Evolutionary conservation across 208 protist genomes (phyloP), one percentile per base, ranked within the genome.

Genomic region (Vickermania ingenoplastis): DNA sequence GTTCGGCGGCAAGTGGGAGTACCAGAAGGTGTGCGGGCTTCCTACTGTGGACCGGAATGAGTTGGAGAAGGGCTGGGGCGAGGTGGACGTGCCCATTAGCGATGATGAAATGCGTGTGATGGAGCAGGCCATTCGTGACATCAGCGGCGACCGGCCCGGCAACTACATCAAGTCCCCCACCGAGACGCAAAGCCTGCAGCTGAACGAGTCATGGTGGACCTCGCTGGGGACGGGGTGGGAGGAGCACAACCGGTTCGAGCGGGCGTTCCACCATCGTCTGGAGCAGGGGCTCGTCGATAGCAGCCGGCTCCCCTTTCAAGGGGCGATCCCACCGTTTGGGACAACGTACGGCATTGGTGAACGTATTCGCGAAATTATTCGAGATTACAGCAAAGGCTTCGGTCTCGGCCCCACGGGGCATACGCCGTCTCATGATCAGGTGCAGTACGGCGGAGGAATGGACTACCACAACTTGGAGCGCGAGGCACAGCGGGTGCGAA

Each of bases 61-160:
- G 73, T 65, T 96, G 30, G 79, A 92, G 68, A 79, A 79, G 27
- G 90, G 85, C 23, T 91, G 85, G 80, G 77, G 73, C 56, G 69
- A 75, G 30, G 79, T 74, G 31, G 78, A 82, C 27, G 11, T 45
- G 36, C 63, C 69, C 5, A 73, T 93, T n/a, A 65, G 54, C 11
- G 74, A 89, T 58, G 73, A 71, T 7, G 86, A 93, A 59, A 75
- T 94, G 53, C 45, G 59, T 25, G 81, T 76, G 2, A 83, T 94
- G 55, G 90, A 96, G 70, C 90, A 96, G 65, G 83, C 83, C 7
- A 63, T 96, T 50, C 79, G 87, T 25, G 90, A 96, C 59, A 96
- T 96, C 60, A 88, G 83, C 69, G 90, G 87, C 5, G 69, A 75
- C 51, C 75, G 86, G 17, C 85, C 85, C 2, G 90, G 90, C 26